Evolutionary conservation across 2,329 filamentous ascomycete species (phyloP), one percentile per base, ranked within the genome.

Genomic region (Tolypocladium capitatum): DNA sequence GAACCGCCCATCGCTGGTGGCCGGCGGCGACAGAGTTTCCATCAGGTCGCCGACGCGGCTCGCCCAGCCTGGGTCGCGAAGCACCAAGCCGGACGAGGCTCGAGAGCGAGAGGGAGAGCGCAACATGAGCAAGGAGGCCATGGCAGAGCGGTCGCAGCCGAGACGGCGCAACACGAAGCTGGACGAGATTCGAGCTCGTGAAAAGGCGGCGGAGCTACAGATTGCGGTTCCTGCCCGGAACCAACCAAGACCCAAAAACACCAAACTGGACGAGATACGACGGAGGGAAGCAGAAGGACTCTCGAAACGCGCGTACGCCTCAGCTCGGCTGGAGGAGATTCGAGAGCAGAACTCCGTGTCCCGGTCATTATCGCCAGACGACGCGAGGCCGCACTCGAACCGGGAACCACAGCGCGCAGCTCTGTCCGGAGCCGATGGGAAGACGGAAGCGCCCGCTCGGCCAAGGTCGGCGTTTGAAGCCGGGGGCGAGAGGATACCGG

Each of bases 281-380:
- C 63, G 65, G 41, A 62, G 65, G 21, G 72, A 75, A 54, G 62
- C 62, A 43, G 63, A 68, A 30, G 67, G 65, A 2, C 54, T 72
- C 27, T 72, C 75, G 5, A 71, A 61, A 48, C 66, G 70, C 46
- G 68, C 69, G 2, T 58, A 75, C 16, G 70, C 75, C n/a, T 67
- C 68, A 7, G 69, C 71, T 46, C 67, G 68, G 31, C 60, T 80
- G 3, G 74, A 72, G 32, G 75, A 77, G 57, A 76, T 77, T 47
- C 66, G 70, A 35, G 71, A 75, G 47, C 65, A 61, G 48, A 76
- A 78, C 55, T 67, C 69, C 33, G 63, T 66, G 52, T 67, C 68
- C 8, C 62, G 66, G 44, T 69, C 69, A 10, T 58, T 66, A 7
- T 73, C 70, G 1, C 69, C 72, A 14, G 69, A 65, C 36, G 58